Evolutionary conservation across 768 basidiomycete species (phyloP).

Genomic region (Tricholoma sp.): DNA sequence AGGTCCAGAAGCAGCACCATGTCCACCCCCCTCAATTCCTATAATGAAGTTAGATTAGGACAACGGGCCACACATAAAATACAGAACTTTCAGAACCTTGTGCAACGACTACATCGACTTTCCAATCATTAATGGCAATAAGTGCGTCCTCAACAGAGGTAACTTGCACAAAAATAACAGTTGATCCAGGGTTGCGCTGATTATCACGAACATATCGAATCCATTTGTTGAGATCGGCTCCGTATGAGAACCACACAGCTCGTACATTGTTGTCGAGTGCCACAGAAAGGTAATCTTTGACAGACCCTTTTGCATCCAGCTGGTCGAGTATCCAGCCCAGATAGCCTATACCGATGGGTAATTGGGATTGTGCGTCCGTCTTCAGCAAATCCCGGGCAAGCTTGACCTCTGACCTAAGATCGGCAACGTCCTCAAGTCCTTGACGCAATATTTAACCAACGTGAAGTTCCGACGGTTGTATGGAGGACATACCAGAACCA

Average conservation of each 20-base stretch:
- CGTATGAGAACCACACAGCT: conserved; percentile 76
- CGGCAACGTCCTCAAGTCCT: conserved; percentile 31
- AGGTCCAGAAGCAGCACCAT: conserved; percentile 53
- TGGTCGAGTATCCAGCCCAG: conserved; percentile 65
- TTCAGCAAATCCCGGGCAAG: conserved; percentile 44
- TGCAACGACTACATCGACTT: conserved; percentile 68
- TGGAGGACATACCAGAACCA: conserved; percentile 42
- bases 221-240: conserved; percentile 54
- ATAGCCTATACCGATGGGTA: conserved; percentile 72
- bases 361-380: conserved; percentile 26
- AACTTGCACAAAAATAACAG: conserved; percentile 63
- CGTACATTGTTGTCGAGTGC: conserved; percentile 52
- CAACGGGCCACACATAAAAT: conserved; percentile 3
- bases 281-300: conserved; percentile 38
- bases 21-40: conserved; percentile 83
- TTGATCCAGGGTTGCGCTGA: conserved; percentile 38
- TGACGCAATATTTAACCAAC: conserved; percentile 4
- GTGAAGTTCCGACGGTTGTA: conserved; percentile 2
- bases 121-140: conserved; percentile 59
- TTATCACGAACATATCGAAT: conserved; percentile 53
- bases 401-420: conserved; percentile 34
- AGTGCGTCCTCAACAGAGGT: conserved; percentile 55
- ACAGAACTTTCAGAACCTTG: conserved; percentile 51
- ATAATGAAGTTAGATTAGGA: not conserved
- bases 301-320: conserved; percentile 27